These are phyloP conservation scores for Penicillium hesseltinei DNA, from an alignment of 2,329 filamentous ascomycete genomes.

Conservation along the genomic window DNA sequence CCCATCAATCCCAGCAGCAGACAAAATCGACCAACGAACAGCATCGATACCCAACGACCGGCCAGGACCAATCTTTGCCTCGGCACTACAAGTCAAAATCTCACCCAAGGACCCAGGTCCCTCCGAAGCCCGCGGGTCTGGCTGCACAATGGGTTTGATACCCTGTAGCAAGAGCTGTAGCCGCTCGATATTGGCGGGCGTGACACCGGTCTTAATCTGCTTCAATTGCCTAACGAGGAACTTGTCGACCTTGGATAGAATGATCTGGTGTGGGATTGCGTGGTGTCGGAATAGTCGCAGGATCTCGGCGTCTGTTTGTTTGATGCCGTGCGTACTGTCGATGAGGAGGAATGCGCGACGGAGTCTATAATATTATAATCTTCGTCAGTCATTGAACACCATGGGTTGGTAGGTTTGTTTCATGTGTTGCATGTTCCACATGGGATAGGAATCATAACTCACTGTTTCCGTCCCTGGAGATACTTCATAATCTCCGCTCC, in stretches of 20 bases:
- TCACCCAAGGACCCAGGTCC: conserved; percentile 54
- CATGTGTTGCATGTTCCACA: not conserved
- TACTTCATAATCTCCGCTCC: conserved; percentile 68
- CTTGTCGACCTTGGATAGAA: conserved; percentile 66
- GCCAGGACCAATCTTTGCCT: conserved; percentile 47
- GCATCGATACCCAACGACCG: conserved; percentile 59
- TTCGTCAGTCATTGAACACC: not conserved
- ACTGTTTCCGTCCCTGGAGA: conserved; percentile 60
- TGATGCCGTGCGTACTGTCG: conserved; percentile 63
- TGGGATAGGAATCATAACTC: conserved; percentile 20
- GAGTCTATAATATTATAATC: conserved; percentile 39
- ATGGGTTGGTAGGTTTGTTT: not conserved
- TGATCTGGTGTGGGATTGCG: conserved; percentile 62
- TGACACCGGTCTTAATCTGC: conserved; percentile 33
- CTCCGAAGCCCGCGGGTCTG: conserved; percentile 38
- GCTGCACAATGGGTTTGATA: conserved; percentile 45
- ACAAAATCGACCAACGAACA: conserved; percentile 63
- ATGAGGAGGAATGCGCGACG: conserved; percentile 64
- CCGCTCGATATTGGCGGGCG: conserved; percentile 26
- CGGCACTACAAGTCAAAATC: conserved; percentile 58
- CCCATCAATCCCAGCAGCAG: conserved; percentile 58
- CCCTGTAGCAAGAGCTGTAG: conserved; percentile 42
- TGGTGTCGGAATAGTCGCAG: conserved; percentile 55
- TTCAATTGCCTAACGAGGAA: conserved; percentile 42
- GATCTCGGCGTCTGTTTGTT: conserved; percentile 58